Evolutionary conservation across 2,329 filamentous ascomycete genomes (phyloP).

Genomic region (Stagonosporopsis vannaccii): DNA sequence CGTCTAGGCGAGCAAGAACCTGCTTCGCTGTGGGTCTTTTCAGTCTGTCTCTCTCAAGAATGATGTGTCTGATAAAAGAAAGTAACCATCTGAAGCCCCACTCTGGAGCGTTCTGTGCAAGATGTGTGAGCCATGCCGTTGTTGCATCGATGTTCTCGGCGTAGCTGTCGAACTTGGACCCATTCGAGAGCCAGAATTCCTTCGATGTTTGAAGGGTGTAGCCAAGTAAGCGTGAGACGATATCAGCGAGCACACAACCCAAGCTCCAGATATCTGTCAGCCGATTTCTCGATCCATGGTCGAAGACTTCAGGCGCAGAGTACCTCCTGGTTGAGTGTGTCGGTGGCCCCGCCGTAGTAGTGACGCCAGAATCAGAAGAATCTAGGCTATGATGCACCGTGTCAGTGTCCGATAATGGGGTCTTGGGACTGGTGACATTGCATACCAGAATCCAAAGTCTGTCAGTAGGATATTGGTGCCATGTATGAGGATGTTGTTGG

Average conservation of each 20-base stretch:
- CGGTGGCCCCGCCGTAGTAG: constrained; percentile 24
- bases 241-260: constrained; percentile 27
- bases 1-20: not conserved
- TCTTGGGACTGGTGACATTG: too few relatives aligned
- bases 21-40: not conserved
- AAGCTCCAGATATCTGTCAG: constrained; percentile 26
- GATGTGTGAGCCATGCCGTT: not conserved
- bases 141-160: constrained; percentile 20
- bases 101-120: not conserved
- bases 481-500: constrained; percentile 29
- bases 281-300: constrained; percentile 21
- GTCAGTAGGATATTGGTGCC: constrained; percentile 26
- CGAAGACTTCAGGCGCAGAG: constrained; percentile 25
- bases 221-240: constrained; percentile 20
- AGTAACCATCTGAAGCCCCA: not conserved
- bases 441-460: constrained; percentile 28
- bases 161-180: constrained; percentile 21
- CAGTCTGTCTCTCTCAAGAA: not conserved
- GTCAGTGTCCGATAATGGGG: not conserved
- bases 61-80: not conserved
- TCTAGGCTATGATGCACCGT: constrained; percentile 14
- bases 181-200: constrained; percentile 17
- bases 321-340: constrained; percentile 23
- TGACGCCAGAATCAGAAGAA: constrained; percentile 25
- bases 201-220: constrained; percentile 3